A percentile compares a stretch with the other conserved stretches of the same genome.
Conservation (phyloP, 257 asterid species). For the Przewalskia tangutica region DNA sequence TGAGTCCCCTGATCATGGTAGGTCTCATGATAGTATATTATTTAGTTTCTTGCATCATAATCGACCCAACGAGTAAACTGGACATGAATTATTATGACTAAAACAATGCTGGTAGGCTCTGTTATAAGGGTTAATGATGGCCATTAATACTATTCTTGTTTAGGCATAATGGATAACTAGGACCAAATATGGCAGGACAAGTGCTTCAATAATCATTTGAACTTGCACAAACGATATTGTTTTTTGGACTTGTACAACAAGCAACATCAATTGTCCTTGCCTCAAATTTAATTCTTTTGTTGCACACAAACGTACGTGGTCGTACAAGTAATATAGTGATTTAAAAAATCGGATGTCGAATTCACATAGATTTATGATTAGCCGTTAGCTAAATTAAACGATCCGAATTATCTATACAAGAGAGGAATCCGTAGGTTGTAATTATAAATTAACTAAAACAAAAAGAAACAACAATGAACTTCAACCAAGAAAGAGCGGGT, state of each 20-base stretch:
- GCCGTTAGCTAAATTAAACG: no score
- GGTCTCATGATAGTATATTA: not conserved
- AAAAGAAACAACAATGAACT: no score
- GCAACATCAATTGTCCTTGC: not conserved
- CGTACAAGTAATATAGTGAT: no score
- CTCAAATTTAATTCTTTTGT: not conserved
- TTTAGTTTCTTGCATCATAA: not conserved
- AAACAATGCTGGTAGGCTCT: not conserved
- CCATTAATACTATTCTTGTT: not conserved
- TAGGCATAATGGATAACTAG: not conserved
- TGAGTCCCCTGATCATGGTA: not conserved
- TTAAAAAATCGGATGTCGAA: no score
- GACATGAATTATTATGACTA: not conserved
- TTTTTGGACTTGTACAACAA: not conserved
- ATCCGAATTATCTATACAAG: no score
- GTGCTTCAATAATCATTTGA: slow-evolving; percentile 1
- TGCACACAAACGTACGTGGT: no score
- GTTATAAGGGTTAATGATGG: not conserved
- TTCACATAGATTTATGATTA: no score
- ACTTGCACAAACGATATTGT: not conserved
- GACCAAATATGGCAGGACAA: not conserved
- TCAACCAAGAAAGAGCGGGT: no score
- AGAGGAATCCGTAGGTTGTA: no score
- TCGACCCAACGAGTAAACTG: not conserved
- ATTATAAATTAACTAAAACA: no score